phyloP scores from a whole-genome alignment of 768 basidiomycete genomes.

The Leccinellum albellum region DNA sequence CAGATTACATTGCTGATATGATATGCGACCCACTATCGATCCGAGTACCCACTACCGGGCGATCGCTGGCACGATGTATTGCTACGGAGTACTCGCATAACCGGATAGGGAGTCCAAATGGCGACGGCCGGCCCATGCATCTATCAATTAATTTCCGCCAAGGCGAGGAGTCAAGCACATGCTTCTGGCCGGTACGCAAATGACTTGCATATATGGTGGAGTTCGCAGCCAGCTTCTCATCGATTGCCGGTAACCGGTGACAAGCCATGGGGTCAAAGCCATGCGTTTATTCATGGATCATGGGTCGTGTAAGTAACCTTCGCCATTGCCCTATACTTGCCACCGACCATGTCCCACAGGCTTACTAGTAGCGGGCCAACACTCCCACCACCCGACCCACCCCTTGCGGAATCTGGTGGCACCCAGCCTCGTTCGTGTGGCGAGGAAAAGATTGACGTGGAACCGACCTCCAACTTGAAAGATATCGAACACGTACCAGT shows the following conservation, averaged over 20 bases:
- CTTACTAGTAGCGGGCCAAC: constrained; percentile 4
- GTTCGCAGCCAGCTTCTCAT: neutral
- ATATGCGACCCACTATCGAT: neutral
- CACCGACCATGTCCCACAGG: constrained; percentile 10
- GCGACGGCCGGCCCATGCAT: neutral
- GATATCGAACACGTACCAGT: constrained; percentile 43
- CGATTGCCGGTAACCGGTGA: neutral
- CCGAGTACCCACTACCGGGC: neutral
- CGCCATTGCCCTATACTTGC: neutral
- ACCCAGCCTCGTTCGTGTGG: neutral
- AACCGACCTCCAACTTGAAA: neutral
- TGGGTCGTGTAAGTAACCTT: constrained; percentile 2
- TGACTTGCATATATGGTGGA: neutral
- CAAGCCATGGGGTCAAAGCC: neutral
- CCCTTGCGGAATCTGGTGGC: neutral
- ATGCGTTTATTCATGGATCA: constrained; percentile 6
- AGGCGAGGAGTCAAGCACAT: neutral
- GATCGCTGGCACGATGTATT: neutral
- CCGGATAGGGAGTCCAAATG: neutral
- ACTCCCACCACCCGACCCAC: neutral
- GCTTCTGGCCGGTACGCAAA: neutral
- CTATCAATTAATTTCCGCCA: neutral
- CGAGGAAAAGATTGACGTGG: neutral
- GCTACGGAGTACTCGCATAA: neutral
- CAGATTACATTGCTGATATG: neutral